Evolutionary conservation across 106 monocot genomes (phyloP).

Genomic region (Phalaenopsis aphrodite): DNA sequence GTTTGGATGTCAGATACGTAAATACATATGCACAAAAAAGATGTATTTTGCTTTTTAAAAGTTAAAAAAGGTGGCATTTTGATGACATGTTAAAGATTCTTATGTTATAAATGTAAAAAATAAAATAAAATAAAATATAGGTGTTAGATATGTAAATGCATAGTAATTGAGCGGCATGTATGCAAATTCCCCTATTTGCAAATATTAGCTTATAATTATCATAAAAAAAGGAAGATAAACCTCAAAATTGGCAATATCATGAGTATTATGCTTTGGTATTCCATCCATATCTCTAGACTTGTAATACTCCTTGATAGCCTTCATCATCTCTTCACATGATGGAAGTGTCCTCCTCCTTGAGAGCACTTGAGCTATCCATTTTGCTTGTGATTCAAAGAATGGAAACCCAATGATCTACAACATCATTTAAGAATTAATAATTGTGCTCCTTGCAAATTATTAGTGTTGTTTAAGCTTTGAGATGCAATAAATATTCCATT

Average conservation of each 20-base stretch:
- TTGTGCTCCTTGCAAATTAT: no score
- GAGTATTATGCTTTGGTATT: slow-evolving; percentile 40
- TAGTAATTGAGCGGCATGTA: no score
- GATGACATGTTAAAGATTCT: no score
- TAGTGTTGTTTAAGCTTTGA: no score
- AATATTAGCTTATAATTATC: not conserved
- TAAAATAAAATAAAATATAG: no score
- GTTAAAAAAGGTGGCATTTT: no score
- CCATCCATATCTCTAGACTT: slow-evolving; percentile 33
- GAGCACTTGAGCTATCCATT: slow-evolving; percentile 60
- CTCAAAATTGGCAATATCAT: slow-evolving; percentile 48
- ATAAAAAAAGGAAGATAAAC: not conserved
- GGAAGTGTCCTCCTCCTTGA: slow-evolving; percentile 46
- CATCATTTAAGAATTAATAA: slow-evolving; percentile 2
- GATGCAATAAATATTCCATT: not conserved
- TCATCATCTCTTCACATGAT: slow-evolving; percentile 58
- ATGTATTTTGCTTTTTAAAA: no score
- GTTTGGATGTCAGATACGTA: no score
- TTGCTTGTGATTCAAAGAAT: slow-evolving; percentile 66
- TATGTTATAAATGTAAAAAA: no score
- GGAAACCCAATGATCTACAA: slow-evolving; percentile 48
- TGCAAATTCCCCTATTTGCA: no score
- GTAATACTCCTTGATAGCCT: slow-evolving; percentile 37
- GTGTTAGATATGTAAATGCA: no score
- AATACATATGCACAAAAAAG: no score